These are phyloP conservation scores for Umbelopsis ramanniana DNA, from an alignment of 192 early-diverging fungal species.

Conservation along the genomic window DNA sequence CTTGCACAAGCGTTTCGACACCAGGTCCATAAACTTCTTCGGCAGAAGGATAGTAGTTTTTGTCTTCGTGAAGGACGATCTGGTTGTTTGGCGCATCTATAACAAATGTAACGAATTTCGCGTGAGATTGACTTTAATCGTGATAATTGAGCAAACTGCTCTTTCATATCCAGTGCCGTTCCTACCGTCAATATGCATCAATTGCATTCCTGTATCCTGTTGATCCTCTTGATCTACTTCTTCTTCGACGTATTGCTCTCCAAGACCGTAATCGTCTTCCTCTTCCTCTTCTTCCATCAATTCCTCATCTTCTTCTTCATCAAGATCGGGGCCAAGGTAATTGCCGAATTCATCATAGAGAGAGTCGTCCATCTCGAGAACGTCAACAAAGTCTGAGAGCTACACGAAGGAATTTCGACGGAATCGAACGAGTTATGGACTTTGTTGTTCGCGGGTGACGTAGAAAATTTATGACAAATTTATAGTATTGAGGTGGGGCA, in stretches of 20 bases:
- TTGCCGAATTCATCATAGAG: conserved; percentile 96
- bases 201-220: conserved; percentile 44
- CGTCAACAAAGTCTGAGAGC: not conserved
- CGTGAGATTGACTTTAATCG: not conserved
- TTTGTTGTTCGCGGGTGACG: conserved; percentile 13
- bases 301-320: conserved; percentile 69
- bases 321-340: conserved; percentile 97
- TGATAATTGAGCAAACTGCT: not conserved
- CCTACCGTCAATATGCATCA: conserved; percentile 74
- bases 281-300: conserved; percentile 55
- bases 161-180: not conserved
- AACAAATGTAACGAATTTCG: not conserved
- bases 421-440: not conserved
- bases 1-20: conserved; percentile 95
- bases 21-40: conserved; percentile 94
- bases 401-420: conserved; percentile 4
- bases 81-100: conserved; percentile 68
- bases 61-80: conserved; percentile 97
- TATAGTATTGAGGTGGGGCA: not conserved
- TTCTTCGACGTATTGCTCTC: conserved; percentile 33
- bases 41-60: conserved; percentile 98
- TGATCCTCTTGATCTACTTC: conserved; percentile 36
- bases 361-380: conserved; percentile 68
- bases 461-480: not conserved
- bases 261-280: conserved; percentile 39